Base-by-base conservation (phyloP, 2,329 filamentous ascomycete genomes). In the Penicillium fuscoglaucum region DNA sequence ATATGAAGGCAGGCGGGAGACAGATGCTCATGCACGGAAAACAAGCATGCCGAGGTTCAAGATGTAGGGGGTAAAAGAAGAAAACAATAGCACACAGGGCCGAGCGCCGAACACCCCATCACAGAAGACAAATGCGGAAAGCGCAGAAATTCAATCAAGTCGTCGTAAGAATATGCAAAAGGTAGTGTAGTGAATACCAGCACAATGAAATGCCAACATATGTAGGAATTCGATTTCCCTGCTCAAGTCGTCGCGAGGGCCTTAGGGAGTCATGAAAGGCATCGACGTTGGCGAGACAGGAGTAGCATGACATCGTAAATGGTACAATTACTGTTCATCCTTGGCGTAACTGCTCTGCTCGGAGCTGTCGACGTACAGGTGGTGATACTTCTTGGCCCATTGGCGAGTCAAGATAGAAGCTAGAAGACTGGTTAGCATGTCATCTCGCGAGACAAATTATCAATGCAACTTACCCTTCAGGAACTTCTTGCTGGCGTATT, bases 401-500 rank as follows among this genome's bases (percentile, higher is more conserved):
- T 90, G 87, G 68, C 93, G 90, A 37, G 93, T 90, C 61, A 96
- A 83, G 69, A 98, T 92, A 28, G 93, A 97, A 68, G 92, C 93
- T 96, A 57, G 4, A 33, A 55, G 40, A 28, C 13, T 29, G 59
- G 73, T 72, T 58, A 73, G 68, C 52, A 28, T 52, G 3, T 10
- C 29, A 28, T 28, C 13, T 5, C 3, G 5, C 26, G 10, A 28
- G 29, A 39, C 6, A 24, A 9, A 35, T 17, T 31, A 29, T 24
- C 19, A 49, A 29, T 15, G 4, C 6, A 19, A 3, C 84, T 79
- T 87, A 96, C 93, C 93, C 82, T 99, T 99, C 70, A 98, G 81
- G 80, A 98, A 99, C 80, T 96, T 97, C 83, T 98, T 99, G 85
- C 91, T 96, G 57, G 95, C 95, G 76, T 99, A 99, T 79, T 99